These are phyloP conservation scores for Pholiota molesta DNA, from an alignment of 768 basidiomycete species.

Conservation along the genomic window DNA sequence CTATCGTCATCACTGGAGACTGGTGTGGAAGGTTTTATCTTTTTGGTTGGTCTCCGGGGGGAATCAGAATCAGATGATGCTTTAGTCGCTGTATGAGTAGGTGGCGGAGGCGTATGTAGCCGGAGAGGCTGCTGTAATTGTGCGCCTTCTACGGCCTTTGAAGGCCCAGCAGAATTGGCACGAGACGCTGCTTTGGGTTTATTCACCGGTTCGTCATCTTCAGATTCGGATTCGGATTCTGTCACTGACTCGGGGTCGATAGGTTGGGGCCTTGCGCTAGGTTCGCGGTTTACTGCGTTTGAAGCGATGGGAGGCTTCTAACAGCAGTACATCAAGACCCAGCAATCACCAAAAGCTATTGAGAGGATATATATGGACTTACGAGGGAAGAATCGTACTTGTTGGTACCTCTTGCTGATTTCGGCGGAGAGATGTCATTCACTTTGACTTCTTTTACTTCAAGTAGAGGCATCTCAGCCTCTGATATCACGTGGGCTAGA, in stretches of 20 bases:
- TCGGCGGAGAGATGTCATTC: constrained; percentile 13
- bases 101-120: constrained; percentile 12
- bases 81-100: constrained; percentile 20
- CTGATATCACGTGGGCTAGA: constrained; percentile 55
- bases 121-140: constrained; percentile 14
- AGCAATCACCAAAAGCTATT: neutral
- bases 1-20: constrained; percentile 60
- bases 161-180: constrained; percentile 10
- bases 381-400: constrained; percentile 13
- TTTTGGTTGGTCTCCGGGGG: constrained; percentile 51
- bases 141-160: constrained; percentile 2
- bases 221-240: constrained; percentile 37
- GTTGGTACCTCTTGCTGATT: constrained; percentile 11
- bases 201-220: constrained; percentile 29
- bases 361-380: constrained; percentile 14
- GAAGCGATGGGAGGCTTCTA: constrained; percentile 13
- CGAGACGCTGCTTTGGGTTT: constrained; percentile 1
- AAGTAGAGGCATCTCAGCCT: constrained; percentile 48
- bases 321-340: neutral
- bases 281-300: constrained; percentile 8
- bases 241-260: constrained; percentile 47
- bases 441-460: constrained; percentile 21
- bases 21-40: constrained; percentile 40
- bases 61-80: constrained; percentile 50
- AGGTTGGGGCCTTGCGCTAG: constrained; percentile 2